Evolutionary conservation across 805 yeast genomes (phyloP).

Genomic region (Yarrowia deformans): DNA sequence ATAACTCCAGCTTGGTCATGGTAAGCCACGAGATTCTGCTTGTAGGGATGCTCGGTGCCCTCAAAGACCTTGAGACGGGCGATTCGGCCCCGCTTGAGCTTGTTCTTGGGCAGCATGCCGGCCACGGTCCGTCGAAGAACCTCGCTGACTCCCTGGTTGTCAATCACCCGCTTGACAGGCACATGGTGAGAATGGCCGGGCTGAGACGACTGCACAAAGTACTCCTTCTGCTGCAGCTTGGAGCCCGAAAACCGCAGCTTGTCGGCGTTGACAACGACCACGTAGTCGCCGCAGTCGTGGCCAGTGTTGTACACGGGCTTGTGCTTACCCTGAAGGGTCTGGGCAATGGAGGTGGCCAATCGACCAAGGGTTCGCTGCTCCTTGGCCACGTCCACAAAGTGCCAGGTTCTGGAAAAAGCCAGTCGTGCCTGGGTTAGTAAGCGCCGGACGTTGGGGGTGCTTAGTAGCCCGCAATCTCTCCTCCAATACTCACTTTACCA

Average conservation of each 20-base stretch:
- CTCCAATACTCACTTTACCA: conserved; percentile 49
- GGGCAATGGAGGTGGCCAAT: conserved; percentile 86
- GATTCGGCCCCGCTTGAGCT: conserved; percentile 76
- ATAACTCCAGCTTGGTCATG: conserved; percentile 64
- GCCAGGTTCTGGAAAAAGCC: conserved; percentile 90
- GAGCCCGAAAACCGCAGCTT: conserved; percentile 83
- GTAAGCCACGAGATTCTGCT: conserved; percentile 80
- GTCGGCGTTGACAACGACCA: conserved; percentile 92
- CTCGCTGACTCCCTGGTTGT: conserved; percentile 88
- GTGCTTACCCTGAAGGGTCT: conserved; percentile 93
- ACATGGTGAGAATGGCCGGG: conserved; percentile 89
- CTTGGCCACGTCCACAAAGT: conserved; percentile 86
- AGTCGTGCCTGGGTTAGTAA: conserved; percentile 59
- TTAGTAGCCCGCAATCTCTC: not conserved
- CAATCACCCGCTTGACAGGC: conserved; percentile 78
- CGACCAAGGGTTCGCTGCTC: conserved; percentile 91
- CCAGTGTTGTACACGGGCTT: conserved; percentile 85
- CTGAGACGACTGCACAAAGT: conserved; percentile 86
- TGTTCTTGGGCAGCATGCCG: conserved; percentile 95
- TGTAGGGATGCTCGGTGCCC: conserved; percentile 87
- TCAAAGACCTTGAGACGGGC: conserved; percentile 87
- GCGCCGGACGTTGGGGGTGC: not conserved
- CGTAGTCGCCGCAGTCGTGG: conserved; percentile 93
- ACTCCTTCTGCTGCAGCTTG: conserved; percentile 78
- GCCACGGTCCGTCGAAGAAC: conserved; percentile 85